Base-by-base conservation (phyloP, 1,284 basidiomycete genomes). In the Sporisorium scitamineum region DNA sequence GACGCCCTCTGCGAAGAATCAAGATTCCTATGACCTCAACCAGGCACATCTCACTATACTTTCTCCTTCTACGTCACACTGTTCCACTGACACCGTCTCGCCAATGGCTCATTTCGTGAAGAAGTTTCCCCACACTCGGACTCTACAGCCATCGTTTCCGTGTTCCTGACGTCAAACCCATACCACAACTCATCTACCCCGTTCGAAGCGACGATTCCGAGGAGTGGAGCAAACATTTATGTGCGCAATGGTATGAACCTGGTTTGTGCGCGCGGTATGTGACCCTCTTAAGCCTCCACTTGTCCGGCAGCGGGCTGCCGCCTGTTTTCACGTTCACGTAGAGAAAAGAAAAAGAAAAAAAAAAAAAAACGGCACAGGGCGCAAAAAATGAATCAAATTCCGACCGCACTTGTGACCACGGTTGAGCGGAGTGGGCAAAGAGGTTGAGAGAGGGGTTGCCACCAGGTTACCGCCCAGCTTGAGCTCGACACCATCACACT, bases 251-350 rank as follows among this genome's bases (percentile, higher is more conserved):
- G n/a, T n/a, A n/a, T n/a, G n/a, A n/a, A n/a, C n/a, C n/a, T n/a
- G n/a, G n/a, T n/a, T n/a, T n/a, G n/a, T n/a, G n/a, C n/a, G n/a
- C n/a, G n/a, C n/a, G n/a, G n/a, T n/a, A n/a, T n/a, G n/a, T n/a
- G n/a, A n/a, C n/a, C n/a, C n/a, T n/a, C n/a, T n/a, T n/a, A 41
- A 41, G 39, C 39, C 41, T 42, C 41, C 41, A 39, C 37, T 39
- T 42, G 16, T 22, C 3, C 5, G 7, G n/a, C 5, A 24, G 51
- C 34, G 22, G 16, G 22, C 37, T 39, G 34, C 39, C 34, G 34
- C 27, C 13, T 29, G 31, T 55, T 56, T 56, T 56, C 54, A 56
- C 54, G 54, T 47, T 56, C 54, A n/a, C n/a, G n/a, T n/a, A n/a
- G n/a, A n/a, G n/a, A n/a, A n/a, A n/a, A 56, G 42, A 56, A 56